Evolutionary conservation across 768 basidiomycete genomes (phyloP).

Genomic region (Pleurotus salmoneostramineus): DNA sequence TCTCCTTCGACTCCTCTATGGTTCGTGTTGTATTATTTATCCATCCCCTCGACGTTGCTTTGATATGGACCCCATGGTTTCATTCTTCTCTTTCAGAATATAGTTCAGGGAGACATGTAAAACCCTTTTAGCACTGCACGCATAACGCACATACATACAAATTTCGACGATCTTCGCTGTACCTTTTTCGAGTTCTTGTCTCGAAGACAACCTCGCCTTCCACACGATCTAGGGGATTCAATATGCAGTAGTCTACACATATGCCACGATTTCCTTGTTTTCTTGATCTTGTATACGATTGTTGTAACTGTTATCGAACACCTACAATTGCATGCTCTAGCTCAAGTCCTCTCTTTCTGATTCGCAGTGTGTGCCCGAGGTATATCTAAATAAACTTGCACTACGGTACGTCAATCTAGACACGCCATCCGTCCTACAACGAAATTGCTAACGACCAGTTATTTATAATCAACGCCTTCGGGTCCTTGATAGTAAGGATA

Average conservation of each 20-base stretch:
- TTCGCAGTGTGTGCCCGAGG: too few relatives aligned
- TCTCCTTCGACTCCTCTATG: background rate
- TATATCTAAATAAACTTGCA: too few relatives aligned
- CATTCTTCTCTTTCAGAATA: background rate
- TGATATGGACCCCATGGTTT: background rate
- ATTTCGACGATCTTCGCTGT: too few relatives aligned
- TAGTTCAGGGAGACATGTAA: background rate
- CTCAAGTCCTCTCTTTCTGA: background rate
- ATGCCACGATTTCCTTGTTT: background rate
- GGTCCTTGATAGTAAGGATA: slow-evolving; percentile 74
- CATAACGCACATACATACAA: background rate
- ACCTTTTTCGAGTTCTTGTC: background rate
- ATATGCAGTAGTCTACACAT: background rate
- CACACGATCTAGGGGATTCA: background rate
- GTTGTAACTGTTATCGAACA: too few relatives aligned
- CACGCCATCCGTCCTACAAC: slow-evolving; percentile 9
- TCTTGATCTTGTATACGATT: too few relatives aligned
- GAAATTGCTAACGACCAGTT: slow-evolving; percentile 60
- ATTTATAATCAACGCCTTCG: slow-evolving; percentile 47
- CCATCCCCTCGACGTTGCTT: background rate
- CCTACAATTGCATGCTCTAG: too few relatives aligned
- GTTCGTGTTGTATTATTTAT: slow-evolving; percentile 2
- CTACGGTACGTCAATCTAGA: too few relatives aligned
- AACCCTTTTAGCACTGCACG: background rate
- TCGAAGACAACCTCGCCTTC: background rate